Evolutionary conservation across 345 rosid genomes (phyloP), one percentile per base, ranked within the genome.

Genomic region (Arabidopsis arenosa): DNA sequence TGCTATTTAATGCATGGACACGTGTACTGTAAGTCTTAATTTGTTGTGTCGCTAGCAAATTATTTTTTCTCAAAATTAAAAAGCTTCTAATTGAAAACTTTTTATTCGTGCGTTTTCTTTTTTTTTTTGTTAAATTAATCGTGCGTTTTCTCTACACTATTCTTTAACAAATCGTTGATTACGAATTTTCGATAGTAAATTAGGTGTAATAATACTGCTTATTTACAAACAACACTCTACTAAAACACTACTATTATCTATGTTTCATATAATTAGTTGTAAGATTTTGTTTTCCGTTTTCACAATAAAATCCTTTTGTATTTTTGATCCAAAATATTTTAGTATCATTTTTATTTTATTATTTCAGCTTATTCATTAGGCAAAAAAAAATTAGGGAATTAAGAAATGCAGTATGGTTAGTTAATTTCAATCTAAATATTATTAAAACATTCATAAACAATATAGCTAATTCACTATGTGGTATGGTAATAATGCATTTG

Each of bases 1-100:
- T 73, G 52, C 0, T 15, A 51, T 60, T 67, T 5, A 78, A 66
- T 66, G 81, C 69, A 59, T 58, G 37, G 81, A 78, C 69, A 53
- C 81, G 64, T 53, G 68, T 72, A 30, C 13, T 59, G n/a, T 59
- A 66, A 15, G 74, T 35, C 43, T 73, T 72, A n/a, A 57, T 28
- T 32, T 35, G 63, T 51, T 75, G 59, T 61, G 5, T 52, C n/a
- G 18, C 8, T 1, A 54, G 2, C 36, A 13, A 63, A 5, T 53
- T 13, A 12, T 26, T 15, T 9, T 37, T 44, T 41, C 21, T 39
- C 40, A 14, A 39, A 33, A 5, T 65, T 18, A 5, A 14, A 57
- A 65, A 44, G 2, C 0, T 1, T 23, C 36, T 17, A 15, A 33
- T 13, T 58, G 35, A 39, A 17, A 14, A 4, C 11, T 32, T 44